Base-by-base conservation (phyloP, 805 yeast genomes). In the Nakazawaea holstii region DNA sequence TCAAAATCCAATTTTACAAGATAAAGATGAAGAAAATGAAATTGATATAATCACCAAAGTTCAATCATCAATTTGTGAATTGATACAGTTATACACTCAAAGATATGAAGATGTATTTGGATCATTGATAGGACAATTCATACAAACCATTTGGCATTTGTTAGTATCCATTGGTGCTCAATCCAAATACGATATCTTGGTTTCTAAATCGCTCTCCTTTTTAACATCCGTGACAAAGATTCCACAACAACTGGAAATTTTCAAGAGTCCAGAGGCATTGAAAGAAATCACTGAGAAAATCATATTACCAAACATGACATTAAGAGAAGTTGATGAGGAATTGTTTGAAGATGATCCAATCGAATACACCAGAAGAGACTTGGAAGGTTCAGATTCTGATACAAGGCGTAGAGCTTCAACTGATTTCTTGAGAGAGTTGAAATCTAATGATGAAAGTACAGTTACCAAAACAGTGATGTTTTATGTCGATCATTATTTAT, bases 301-400 rank as follows among this genome's bases (percentile, higher is more conserved):
- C 53, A 81, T 94, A 44, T 72, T 94, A 52, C 99, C 99, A 35
- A 94, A 94, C 62, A 81, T 91, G 56, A 77, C 82, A 9, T 74
- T 94, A 50, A 80, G 98, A 59, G 92, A 86, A 49, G 74, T 85
- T 1, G 99, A 94, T 61, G 89, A 88, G 58, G 99, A 95, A 64
- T 65, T 84, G 52, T 92, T 94, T 64, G 99, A 94, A 65, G 99
- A 94, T 66, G 99, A 94, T 61, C 99, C 99, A 33, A 84, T 94
- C 46, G 95, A 88, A 58, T 94, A 76, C 61, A 91, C 91, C 17
- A 78, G 98, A 59, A 77, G 96, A 52, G 99, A 94, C 64, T 72
- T 95, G 40, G 99, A 95, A 66, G 98, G 98, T 6, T 83, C 96
- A 0, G 98, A 92, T 61, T 78, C 85, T 11, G 98, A 91, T 59